Evolutionary conservation across 257 asterid species (phyloP), one percentile per base, ranked within the genome.

Genomic region (Solanum pimpinellifolium): DNA sequence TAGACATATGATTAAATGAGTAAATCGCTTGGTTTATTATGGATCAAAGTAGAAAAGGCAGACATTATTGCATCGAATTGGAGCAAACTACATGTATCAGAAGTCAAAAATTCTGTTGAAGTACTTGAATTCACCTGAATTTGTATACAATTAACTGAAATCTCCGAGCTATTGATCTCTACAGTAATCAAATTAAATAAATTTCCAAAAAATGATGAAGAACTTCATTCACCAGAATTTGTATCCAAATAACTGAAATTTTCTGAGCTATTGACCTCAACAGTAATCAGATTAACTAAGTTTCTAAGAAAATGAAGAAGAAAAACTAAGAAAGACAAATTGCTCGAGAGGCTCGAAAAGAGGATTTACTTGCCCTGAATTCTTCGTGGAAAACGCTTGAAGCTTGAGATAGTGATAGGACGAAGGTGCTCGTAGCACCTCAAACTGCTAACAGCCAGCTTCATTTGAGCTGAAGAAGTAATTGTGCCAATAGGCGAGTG

Each of bases 351-450:
- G 21, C 5, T 73, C 29, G 86, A 59, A 42, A 72, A 70, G 42
- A 47, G 56, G 29, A 52, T 27, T 29, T 65, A 88, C 76, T 86
- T 72, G 89, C 93, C 88, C 80, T 66, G 86, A 52, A 83, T 85
- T 85, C 84, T 78, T 47, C 87, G 77, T 65, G 89, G 90, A 23
- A 83, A 86, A 69, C 83, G 89, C 11, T 87, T 90, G 68, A 56
- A 90, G 59, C 87, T 83, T 49, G 91, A 89, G 47, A 86, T 70
- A 75, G 84, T 86, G 60, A 77, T 16, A 62, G 47, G 80, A 20
- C 68, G 87, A 73, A 80, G 39, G 86, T 90, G 83, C 10, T 74
- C 82, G 83, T 81, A 88, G 93, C 84, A 31, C 65, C 83, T 12
- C 72, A 59, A 85, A 70, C 88, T 81, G 90, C 62, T 92, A 25